Evolutionary conservation across 768 basidiomycete genomes (phyloP).

Genomic region (Serendipita sp.): DNA sequence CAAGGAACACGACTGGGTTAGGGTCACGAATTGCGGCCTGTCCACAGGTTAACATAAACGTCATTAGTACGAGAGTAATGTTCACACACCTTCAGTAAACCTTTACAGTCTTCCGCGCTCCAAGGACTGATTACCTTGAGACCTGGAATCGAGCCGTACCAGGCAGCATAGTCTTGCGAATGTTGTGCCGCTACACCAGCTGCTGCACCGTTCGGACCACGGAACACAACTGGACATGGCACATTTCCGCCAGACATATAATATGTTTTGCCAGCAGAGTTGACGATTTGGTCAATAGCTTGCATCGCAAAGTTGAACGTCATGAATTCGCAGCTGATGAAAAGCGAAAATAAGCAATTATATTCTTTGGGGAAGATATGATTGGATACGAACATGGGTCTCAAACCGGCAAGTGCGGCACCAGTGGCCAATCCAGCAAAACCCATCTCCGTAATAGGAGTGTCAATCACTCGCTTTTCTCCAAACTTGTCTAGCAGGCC

Average conservation of each 20-base stretch:
- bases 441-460: slow-evolving; percentile 95
- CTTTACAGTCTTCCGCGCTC: slow-evolving; percentile 98
- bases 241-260: slow-evolving; percentile 99
- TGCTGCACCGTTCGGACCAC: slow-evolving; percentile 97
- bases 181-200: slow-evolving; percentile 94
- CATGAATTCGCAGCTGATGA: slow-evolving; percentile 91
- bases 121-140: slow-evolving; percentile 96
- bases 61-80: neutral
- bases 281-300: slow-evolving; percentile 99
- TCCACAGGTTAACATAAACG: neutral
- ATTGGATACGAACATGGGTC: slow-evolving; percentile 54
- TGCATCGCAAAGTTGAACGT: slow-evolving; percentile 99
- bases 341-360: neutral
- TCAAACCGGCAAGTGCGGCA: slow-evolving; percentile 82
- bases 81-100: slow-evolving; percentile 69
- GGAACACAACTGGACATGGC: slow-evolving; percentile 96
- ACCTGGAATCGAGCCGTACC: slow-evolving; percentile 87
- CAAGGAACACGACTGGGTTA: slow-evolving; percentile 95
- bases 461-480: slow-evolving; percentile 95
- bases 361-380: neutral
- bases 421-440: slow-evolving; percentile 95
- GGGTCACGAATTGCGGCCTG: slow-evolving; percentile 95
- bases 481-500: slow-evolving; percentile 98
- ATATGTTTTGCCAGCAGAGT: slow-evolving; percentile 99
- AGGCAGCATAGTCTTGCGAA: slow-evolving; percentile 92